Evolutionary conservation across 225 moss, liverwort and hornwort genomes (phyloP).

Genomic region (Asterella californica): DNA sequence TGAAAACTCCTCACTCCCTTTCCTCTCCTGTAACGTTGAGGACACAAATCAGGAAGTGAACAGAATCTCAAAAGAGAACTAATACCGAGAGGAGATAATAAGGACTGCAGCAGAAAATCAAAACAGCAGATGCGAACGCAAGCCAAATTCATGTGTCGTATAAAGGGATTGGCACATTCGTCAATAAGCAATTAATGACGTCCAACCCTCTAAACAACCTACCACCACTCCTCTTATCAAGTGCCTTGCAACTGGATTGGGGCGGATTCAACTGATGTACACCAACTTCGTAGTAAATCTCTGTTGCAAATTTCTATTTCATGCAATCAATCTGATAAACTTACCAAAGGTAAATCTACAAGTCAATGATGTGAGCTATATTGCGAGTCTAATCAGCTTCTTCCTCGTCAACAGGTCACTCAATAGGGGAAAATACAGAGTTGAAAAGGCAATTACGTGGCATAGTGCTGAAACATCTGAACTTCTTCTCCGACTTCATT

Average conservation of each 20-base stretch:
- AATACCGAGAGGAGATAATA: neutral
- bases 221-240: no score
- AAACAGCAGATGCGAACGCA: neutral
- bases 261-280: no score
- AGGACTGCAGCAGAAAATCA: neutral
- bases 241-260: no score
- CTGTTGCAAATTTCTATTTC: neutral
- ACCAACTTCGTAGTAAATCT: no score
- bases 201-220: no score
- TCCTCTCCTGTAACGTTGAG: constrained; percentile 25
- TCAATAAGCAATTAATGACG: no score
- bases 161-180: no score
- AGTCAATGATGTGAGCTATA: neutral
- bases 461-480: neutral
- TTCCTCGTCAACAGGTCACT: neutral
- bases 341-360: neutral
- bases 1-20: constrained; percentile 28
- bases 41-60: neutral
- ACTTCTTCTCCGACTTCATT: neutral
- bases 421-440: neutral
- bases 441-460: neutral
- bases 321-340: neutral
- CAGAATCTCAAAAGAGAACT: neutral
- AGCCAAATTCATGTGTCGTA: neutral
- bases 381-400: neutral